phyloP scores from a whole-genome alignment of 257 asterid genomes.

The Jasminum sambac region DNA sequence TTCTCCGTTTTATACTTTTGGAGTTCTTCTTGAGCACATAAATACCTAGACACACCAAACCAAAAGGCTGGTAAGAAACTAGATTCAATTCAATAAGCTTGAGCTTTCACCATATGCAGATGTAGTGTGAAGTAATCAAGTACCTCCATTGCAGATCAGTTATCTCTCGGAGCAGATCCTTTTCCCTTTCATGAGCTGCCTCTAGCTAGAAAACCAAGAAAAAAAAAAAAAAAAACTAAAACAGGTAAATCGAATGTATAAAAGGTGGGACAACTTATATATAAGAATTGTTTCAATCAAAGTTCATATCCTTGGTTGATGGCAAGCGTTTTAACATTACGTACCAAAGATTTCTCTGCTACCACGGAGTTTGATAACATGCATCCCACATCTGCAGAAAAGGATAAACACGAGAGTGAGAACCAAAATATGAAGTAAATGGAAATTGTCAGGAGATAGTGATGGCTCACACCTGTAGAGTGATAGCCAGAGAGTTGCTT shows the following conservation, averaged over 20 bases:
- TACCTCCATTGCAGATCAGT: constrained; percentile 82
- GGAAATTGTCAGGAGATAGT: constrained; percentile 9
- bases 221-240: not conserved
- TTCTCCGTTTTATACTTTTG: constrained; percentile 45
- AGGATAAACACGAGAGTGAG: constrained; percentile 25
- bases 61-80: not conserved
- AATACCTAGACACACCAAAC: constrained; percentile 34
- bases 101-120: not conserved
- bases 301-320: constrained; percentile 5
- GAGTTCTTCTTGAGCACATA: constrained; percentile 50
- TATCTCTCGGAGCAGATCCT: constrained; percentile 68
- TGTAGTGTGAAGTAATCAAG: constrained; percentile 16
- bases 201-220: constrained; percentile 57
- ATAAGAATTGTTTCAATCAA: not conserved
- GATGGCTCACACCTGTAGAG: constrained; percentile 49
- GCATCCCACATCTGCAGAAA: constrained; percentile 50
- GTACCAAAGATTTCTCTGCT: constrained; percentile 71
- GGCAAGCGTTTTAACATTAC: constrained; percentile 14
- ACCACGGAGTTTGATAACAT: constrained; percentile 28
- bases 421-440: constrained; percentile 1
- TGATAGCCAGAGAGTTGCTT: constrained; percentile 65
- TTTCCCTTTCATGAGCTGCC: constrained; percentile 77
- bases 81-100: not conserved
- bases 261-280: constrained; percentile 7
- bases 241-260: not conserved